Evolutionary conservation across 2,329 filamentous ascomycete species (phyloP), one percentile per base, ranked within the genome.

Genomic region (Tolypocladium inflatum): DNA sequence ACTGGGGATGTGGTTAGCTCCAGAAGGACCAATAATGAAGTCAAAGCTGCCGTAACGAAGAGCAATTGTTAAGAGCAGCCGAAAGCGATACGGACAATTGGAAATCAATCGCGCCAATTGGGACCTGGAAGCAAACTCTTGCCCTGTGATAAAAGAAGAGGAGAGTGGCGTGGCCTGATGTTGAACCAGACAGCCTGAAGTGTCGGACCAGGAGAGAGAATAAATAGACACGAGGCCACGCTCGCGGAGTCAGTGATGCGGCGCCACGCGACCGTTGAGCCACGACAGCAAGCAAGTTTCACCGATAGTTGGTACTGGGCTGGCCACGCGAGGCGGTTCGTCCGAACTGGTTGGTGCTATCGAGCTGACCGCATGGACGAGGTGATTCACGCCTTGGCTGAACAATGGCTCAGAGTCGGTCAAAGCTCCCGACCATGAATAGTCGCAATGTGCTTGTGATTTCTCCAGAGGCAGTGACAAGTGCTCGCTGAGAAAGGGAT

Each of bases 1-100:
- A 53, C 42, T 63, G 55, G 35, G 60, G 55, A 51, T 67, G 63
- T 59, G 69, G 59, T 38, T 55, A 62, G 48, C 48, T 51, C 19
- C 48, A 35, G 48, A 35, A n/a, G 19, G 15, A 51, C 30, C 17
- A 35, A 4, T 2, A 9, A n/a, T 9, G 8, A 11, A n/a, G 48
- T 21, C 30, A 51, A 35, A 35, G 48, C 30, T 21, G 26, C 30
- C 19, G 48, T 11, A 9, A 19, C 10, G 30, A n/a, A 48, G 43
- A 9, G 43, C 10, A 45, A 45, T 45, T 8, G 21, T 15, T 4
- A 15, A 26, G 23, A 35, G 19, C 30, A 35, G 30, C 10, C 30
- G 19, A 35, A 30, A 13, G 48, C 9, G 19, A 35, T 4, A 17
- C 19, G 17, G 17, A 30, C 19, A 51, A 51, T 35, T 35, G 30